Conservation (phyloP, 805 yeast genomes). For the Lipomyces starkeyi region DNA sequence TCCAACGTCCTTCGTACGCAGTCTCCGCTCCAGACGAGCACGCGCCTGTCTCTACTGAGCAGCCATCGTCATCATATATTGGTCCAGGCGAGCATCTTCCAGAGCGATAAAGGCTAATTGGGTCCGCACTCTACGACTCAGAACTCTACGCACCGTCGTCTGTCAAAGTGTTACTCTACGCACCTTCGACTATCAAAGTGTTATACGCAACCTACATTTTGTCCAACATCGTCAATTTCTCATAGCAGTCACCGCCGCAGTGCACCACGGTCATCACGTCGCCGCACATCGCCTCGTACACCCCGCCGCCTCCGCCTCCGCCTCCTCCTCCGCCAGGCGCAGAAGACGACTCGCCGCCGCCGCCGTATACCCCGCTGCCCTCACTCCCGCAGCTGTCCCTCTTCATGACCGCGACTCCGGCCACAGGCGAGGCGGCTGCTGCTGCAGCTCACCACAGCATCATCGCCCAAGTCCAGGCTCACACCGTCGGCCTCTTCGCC, state of each 20-base stretch:
- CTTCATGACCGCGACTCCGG: slow-evolving; percentile 12
- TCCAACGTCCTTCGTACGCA: not conserved
- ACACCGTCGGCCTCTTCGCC: slow-evolving; percentile 13
- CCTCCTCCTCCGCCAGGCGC: slow-evolving; percentile 17
- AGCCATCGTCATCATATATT: not conserved
- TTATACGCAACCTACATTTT: not conserved
- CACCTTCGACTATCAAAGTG: not conserved
- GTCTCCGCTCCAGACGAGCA: not conserved
- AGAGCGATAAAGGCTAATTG: not conserved
- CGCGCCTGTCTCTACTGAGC: not conserved
- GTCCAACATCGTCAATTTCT: not conserved
- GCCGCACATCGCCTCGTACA: slow-evolving; percentile 2
- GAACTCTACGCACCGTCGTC: not conserved
- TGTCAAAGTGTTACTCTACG: not conserved
- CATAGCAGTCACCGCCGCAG: not conserved
- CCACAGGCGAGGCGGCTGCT: slow-evolving; percentile 22
- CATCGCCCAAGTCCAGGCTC: slow-evolving; percentile 24
- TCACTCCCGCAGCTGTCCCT: slow-evolving; percentile 22
- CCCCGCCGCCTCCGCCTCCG: slow-evolving; percentile 10
- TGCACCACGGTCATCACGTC: not conserved
- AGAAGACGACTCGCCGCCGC: slow-evolving; percentile 31
- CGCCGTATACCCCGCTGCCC: slow-evolving; percentile 31
- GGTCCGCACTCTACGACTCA: not conserved
- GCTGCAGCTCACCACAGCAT: slow-evolving; percentile 16
- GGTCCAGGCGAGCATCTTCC: not conserved